Base-by-base conservation (phyloP, 78 protist species). In the Salpingoeca rosetta region DNA sequence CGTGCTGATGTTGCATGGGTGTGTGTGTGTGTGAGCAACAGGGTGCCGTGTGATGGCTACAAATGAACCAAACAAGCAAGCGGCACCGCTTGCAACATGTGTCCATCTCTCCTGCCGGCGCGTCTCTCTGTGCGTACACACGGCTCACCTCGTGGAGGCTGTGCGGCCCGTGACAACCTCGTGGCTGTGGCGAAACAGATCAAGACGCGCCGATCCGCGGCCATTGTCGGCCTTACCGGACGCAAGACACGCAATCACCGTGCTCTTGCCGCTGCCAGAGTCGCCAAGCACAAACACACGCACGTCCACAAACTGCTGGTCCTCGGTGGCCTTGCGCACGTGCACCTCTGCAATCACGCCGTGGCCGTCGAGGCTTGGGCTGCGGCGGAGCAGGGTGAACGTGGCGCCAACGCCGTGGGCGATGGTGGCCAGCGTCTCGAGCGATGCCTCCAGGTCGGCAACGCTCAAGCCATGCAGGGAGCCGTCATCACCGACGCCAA, bases 101-200 rank as follows among this genome's bases (percentile, higher is more conserved):
- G n/a, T n/a, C n/a, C n/a, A n/a, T n/a, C n/a, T n/a, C n/a, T n/a
- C n/a, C n/a, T n/a, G n/a, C n/a, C n/a, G n/a, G n/a, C n/a, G n/a
- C n/a, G n/a, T n/a, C n/a, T n/a, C n/a, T n/a, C n/a, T n/a, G n/a
- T n/a, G n/a, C n/a, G n/a, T n/a, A n/a, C n/a, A n/a, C n/a, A n/a
- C n/a, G n/a, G n/a, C n/a, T n/a, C n/a, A n/a, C n/a, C n/a, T n/a
- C n/a, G n/a, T n/a, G n/a, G 89, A 82, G 37, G 93, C 85, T n/a
- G 98, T 96, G 37, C 98, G 42, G 0, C 98, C 98, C 17, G 91
- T 76, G 43, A 92, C 92, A 39, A 92, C 80, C 84, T 96, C 98
- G 79, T 96, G 98, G 78, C 82, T 85, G 91, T 96, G 98, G n/a
- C 89, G 43, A 86, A 96, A 96, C 1, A 96, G 85, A 44, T 86